phyloP scores from a whole-genome alignment of 1,284 basidiomycete species.

The Trichosporon sp. region DNA sequence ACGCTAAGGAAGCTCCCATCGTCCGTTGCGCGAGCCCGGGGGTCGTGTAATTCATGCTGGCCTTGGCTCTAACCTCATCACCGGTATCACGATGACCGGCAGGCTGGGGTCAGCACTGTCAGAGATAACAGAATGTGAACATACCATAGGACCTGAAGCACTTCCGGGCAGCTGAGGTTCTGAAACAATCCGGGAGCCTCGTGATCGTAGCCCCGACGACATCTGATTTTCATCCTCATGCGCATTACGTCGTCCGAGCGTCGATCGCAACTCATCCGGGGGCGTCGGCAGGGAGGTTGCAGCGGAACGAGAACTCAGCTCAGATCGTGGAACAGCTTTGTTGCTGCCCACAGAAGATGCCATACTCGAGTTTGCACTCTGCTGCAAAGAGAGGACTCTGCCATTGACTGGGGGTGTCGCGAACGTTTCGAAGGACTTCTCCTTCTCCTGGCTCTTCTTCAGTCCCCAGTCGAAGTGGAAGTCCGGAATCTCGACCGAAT shows the following conservation, averaged over 20 bases:
- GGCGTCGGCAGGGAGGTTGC: slow-evolving; percentile 3
- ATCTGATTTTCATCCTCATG: background rate
- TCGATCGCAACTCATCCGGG: slow-evolving; percentile 2
- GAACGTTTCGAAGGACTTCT: slow-evolving; percentile 3
- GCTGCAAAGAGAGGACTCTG: background rate
- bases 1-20: slow-evolving; percentile 35
- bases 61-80: background rate
- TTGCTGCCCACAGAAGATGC: background rate
- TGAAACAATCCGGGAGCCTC: background rate
- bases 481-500: slow-evolving; percentile 44
- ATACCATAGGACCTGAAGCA: background rate
- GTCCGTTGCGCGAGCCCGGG: slow-evolving; percentile 44
- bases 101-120: background rate
- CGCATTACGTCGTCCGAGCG: slow-evolving; percentile 8
- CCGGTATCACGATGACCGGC: background rate
- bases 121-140: background rate
- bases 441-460: slow-evolving; percentile 20
- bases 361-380: slow-evolving; percentile 10
- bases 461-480: slow-evolving; percentile 48
- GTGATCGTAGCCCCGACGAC: background rate
- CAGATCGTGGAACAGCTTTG: background rate
- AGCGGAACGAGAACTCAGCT: background rate
- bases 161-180: background rate
- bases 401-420: background rate
- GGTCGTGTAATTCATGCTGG: slow-evolving; percentile 33